Conservation (phyloP, 2,329 filamentous ascomycete genomes). For the Neopestalotiopsis sp. region DNA sequence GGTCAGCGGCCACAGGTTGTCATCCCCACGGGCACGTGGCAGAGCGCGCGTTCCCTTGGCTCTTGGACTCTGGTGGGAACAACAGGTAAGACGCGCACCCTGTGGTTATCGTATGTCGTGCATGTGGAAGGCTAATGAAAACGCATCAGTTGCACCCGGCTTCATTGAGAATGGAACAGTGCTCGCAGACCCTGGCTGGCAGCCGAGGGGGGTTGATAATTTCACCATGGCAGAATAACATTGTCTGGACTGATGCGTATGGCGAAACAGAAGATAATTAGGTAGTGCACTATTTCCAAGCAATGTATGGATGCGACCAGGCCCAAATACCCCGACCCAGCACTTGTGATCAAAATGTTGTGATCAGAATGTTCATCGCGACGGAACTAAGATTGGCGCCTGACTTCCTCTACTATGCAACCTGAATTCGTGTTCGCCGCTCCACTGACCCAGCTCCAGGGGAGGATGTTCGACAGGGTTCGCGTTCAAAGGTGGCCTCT, state of each 20-base stretch:
- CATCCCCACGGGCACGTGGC: slow-evolving; percentile 49
- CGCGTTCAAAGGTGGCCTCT: background rate
- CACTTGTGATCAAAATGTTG: background rate
- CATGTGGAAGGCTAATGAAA: background rate
- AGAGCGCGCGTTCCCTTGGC: slow-evolving; percentile 50
- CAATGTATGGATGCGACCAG: background rate
- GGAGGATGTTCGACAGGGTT: background rate
- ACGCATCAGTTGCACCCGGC: slow-evolving; percentile 14
- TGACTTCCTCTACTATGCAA: slow-evolving; percentile 1
- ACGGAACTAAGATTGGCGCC: background rate
- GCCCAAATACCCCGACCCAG: background rate
- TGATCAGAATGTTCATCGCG: background rate
- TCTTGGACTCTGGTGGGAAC: slow-evolving; percentile 55
- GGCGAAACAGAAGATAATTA: background rate
- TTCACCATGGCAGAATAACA: too few species aligned
- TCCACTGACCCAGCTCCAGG: background rate
- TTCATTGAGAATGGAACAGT: slow-evolving; percentile 17
- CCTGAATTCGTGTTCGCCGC: background rate
- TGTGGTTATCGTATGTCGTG: background rate
- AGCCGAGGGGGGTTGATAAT: background rate
- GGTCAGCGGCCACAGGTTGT: slow-evolving; percentile 49
- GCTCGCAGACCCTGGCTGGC: slow-evolving; percentile 16
- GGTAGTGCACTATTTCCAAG: background rate
- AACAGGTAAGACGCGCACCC: slow-evolving; percentile 30
- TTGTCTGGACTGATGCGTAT: background rate